Evolutionary conservation across 768 basidiomycete species (phyloP).

Genomic region (Xanthoconium purpureum): DNA sequence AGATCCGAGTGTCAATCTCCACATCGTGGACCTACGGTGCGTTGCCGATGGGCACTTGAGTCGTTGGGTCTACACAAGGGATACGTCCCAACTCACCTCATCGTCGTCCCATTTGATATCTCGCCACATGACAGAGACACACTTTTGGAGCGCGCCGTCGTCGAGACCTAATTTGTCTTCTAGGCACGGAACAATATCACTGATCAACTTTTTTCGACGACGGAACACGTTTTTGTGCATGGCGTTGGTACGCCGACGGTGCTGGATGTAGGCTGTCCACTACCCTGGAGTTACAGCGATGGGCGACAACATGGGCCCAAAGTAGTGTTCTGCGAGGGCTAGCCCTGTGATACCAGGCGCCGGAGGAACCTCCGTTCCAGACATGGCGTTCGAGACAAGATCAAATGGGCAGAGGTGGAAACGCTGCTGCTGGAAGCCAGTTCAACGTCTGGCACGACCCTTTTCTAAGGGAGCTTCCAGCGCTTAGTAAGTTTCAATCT

Average conservation of each 20-base stretch:
- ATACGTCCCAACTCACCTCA: neutral
- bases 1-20: neutral
- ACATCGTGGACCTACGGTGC: neutral
- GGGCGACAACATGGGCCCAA: too few species aligned
- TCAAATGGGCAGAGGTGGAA: too few species aligned
- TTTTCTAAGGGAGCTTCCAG: too few species aligned
- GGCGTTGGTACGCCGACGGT: slow-evolving; percentile 5
- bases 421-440: too few species aligned
- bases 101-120: neutral
- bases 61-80: neutral
- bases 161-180: slow-evolving; percentile 2
- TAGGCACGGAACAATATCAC: neutral
- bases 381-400: too few species aligned
- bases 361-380: too few species aligned
- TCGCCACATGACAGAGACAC: neutral
- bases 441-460: too few species aligned
- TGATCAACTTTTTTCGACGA: neutral
- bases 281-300: neutral
- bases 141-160: neutral
- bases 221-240: neutral
- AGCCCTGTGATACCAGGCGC: neutral
- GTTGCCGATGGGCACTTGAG: too few species aligned
- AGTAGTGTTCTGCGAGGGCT: too few species aligned
- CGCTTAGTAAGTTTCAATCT: too few species aligned
- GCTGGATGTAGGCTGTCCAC: slow-evolving; percentile 1